phyloP scores from a whole-genome alignment of 192 early-diverging fungal species.

The Helicostylum pulchrum region DNA sequence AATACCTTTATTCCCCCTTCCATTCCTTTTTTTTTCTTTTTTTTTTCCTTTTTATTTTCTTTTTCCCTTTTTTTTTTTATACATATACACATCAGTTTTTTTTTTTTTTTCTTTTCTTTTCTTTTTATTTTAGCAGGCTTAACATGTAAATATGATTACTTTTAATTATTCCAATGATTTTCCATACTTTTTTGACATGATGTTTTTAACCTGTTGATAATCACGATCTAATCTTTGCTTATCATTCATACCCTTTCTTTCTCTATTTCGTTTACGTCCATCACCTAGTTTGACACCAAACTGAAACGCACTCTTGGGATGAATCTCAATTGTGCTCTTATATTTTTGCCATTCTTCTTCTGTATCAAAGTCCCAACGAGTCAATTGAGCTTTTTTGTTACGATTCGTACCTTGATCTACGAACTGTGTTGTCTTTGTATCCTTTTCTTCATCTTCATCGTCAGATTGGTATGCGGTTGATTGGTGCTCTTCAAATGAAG shows the following conservation, averaged over 20 bases:
- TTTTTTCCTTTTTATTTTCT: neutral
- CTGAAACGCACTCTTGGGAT: conserved; percentile 74
- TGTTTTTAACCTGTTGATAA: conserved; percentile 42
- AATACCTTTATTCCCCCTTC: neutral
- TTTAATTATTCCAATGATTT: neutral
- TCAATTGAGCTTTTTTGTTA: conserved; percentile 67
- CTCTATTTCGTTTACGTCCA: conserved; percentile 55
- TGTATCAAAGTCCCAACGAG: conserved; percentile 75
- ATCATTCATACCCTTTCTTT: conserved; percentile 38
- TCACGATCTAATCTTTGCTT: conserved; percentile 51
- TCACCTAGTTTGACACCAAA: conserved; percentile 73
- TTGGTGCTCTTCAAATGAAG: conserved; percentile 33
- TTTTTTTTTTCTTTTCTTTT: neutral
- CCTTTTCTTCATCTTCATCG: conserved; percentile 37
- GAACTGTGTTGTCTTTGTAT: conserved; percentile 38
- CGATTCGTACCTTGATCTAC: conserved; percentile 69
- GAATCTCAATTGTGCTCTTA: conserved; percentile 66
- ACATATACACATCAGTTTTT: too few species aligned
- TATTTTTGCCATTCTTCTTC: conserved; percentile 75
- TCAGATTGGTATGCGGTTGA: conserved; percentile 57
- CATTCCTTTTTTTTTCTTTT: neutral
- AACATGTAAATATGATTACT: neutral
- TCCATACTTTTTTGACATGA: conserved; percentile 51
- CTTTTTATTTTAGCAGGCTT: neutral
- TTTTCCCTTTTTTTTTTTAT: neutral